phyloP scores from a whole-genome alignment of 306 rosid genomes.

The Cucurbita maxima region DNA sequence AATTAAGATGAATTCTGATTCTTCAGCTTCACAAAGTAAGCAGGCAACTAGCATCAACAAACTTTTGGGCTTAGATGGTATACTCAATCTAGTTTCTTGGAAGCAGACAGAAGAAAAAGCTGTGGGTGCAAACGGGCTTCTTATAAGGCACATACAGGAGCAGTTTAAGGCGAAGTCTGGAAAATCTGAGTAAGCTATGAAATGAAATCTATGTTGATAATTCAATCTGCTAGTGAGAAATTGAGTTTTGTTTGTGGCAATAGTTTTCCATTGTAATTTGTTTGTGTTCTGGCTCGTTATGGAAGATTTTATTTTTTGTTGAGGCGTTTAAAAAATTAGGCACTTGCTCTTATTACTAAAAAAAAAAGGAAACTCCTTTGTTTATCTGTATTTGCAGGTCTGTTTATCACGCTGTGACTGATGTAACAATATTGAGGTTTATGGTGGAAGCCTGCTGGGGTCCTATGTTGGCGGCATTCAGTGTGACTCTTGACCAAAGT shows the following conservation, averaged over 20 bases:
- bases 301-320: not conserved
- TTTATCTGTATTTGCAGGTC: constrained; percentile 47
- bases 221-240: not conserved
- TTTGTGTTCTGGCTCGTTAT: not conserved
- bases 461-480: constrained; percentile 95
- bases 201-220: not conserved
- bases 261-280: not conserved
- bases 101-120: constrained; percentile 94
- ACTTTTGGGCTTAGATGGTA: constrained; percentile 88
- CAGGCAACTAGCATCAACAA: constrained; percentile 86
- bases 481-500: constrained; percentile 98
- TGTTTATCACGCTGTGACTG: constrained; percentile 75
- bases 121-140: constrained; percentile 89
- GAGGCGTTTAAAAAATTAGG: not conserved
- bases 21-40: constrained; percentile 85
- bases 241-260: not conserved
- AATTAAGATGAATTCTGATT: constrained; percentile 85
- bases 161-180: constrained; percentile 85
- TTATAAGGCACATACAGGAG: constrained; percentile 87
- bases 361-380: not conserved
- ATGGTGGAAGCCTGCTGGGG: constrained; percentile 99
- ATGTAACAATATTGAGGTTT: constrained; percentile 89
- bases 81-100: constrained; percentile 90
- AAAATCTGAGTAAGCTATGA: constrained; percentile 85
- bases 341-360: constrained; percentile 3